These are phyloP conservation scores for Globisporangium cystogenes DNA, from an alignment of 352 stramenopile genomes.

Conservation along the genomic window DNA sequence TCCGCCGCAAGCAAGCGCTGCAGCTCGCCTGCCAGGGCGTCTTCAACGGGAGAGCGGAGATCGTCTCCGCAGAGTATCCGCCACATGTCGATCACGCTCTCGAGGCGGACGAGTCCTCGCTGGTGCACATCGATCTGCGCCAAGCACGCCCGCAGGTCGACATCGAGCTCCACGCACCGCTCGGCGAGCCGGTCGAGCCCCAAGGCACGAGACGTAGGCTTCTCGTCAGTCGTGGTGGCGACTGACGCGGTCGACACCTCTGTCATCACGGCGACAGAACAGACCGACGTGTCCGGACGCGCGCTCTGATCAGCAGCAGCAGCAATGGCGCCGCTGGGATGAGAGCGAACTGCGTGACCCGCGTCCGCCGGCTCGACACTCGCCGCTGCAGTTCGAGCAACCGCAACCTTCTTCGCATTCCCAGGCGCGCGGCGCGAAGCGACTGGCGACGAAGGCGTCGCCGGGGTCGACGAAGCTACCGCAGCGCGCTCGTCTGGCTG, in stretches of 20 bases:
- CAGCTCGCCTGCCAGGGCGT: conserved; percentile 8
- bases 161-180: conserved; percentile 20
- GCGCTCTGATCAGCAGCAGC: neutral
- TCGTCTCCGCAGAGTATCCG: conserved; percentile 19
- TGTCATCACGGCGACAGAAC: neutral
- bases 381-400: neutral
- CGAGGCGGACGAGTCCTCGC: conserved; percentile 19
- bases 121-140: conserved; percentile 20
- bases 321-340: neutral
- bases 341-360: too few species aligned
- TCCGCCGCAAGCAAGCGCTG: conserved; percentile 11
- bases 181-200: conserved; percentile 19
- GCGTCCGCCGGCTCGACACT: neutral
- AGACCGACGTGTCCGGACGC: neutral
- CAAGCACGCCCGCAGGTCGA: conserved; percentile 22
- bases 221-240: conserved; percentile 22
- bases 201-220: neutral
- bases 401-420: neutral
- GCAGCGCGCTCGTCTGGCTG: neutral
- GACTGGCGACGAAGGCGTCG: neutral
- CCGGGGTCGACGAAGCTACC: neutral
- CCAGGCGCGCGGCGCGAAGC: neutral
- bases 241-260: conserved; percentile 13
- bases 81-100: conserved; percentile 21
- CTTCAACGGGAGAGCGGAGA: conserved; percentile 3